These are phyloP conservation scores for Phymatotrichopsis omnivora DNA, from an alignment of 2,329 filamentous ascomycete genomes.

Conservation along the genomic window DNA sequence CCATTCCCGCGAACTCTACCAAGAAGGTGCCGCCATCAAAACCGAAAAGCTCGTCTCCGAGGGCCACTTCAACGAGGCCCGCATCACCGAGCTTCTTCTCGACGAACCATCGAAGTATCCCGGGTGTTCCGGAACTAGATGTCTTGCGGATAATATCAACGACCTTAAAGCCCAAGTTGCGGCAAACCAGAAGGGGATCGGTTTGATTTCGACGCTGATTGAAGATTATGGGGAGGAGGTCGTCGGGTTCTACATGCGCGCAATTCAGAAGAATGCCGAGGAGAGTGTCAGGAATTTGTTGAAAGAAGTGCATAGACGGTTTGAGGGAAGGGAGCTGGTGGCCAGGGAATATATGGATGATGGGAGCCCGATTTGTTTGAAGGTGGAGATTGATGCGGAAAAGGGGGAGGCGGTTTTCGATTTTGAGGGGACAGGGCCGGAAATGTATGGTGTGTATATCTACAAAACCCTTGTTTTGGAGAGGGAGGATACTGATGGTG, in stretches of 20 bases:
- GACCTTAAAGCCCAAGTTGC: constrained; percentile 81
- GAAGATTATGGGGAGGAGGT: constrained; percentile 66
- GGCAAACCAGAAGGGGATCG: constrained; percentile 77
- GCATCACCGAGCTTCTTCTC: constrained; percentile 61
- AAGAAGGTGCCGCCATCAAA: constrained; percentile 56
- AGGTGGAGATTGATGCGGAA: constrained; percentile 61
- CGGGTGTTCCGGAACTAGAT: constrained; percentile 68
- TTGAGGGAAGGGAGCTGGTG: constrained; percentile 59
- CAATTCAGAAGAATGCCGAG: constrained; percentile 72
- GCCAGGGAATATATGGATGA: constrained; percentile 83
- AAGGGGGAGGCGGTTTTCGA: constrained; percentile 71
- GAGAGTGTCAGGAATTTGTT: constrained; percentile 62
- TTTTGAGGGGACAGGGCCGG: constrained; percentile 65
- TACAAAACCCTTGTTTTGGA: not conserved
- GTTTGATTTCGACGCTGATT: constrained; percentile 62
- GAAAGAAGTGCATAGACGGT: constrained; percentile 58
- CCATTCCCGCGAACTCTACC: constrained; percentile 54
- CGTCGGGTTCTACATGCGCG: constrained; percentile 74
- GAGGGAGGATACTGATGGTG: constrained; percentile 1
- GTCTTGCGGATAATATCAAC: constrained; percentile 72
- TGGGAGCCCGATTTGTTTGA: constrained; percentile 64
- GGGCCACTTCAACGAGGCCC: constrained; percentile 67
- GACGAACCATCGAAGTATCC: constrained; percentile 63
- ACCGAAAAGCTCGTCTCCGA: constrained; percentile 63
- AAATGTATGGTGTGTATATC: constrained; percentile 53